These are phyloP conservation scores for Agaricus subrufescens DNA, from an alignment of 768 basidiomycete species.

Conservation along the genomic window DNA sequence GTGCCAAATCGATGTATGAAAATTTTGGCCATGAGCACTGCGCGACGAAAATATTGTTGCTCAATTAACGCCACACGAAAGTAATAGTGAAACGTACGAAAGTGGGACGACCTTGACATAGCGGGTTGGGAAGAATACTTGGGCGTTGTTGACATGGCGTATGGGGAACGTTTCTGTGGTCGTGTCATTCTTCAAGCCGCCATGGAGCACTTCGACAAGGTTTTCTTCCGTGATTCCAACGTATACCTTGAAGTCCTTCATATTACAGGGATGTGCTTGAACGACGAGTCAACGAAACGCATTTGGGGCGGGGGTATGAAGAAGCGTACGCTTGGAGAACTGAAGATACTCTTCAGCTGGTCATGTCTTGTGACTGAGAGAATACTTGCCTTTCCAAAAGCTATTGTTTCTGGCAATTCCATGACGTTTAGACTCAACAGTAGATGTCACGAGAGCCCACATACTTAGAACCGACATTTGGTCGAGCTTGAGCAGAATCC, in stretches of 20 bases:
- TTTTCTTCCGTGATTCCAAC: slow-evolving; percentile 60
- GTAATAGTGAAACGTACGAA: slow-evolving; percentile 42
- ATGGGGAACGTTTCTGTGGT: slow-evolving; percentile 61
- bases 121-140: slow-evolving; percentile 56
- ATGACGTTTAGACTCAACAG: slow-evolving; percentile 1
- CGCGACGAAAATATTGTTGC: not conserved
- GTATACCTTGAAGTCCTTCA: slow-evolving; percentile 77
- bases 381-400: slow-evolving; percentile 70
- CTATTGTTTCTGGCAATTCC: slow-evolving; percentile 53
- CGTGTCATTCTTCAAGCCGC: slow-evolving; percentile 61
- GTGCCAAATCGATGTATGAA: slow-evolving; percentile 80
- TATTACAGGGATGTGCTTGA: slow-evolving; percentile 79
- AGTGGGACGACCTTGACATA: slow-evolving; percentile 75
- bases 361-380: not conserved
- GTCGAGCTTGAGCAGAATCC: slow-evolving; percentile 66
- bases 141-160: slow-evolving; percentile 49
- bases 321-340: slow-evolving; percentile 37
- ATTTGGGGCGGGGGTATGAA: not conserved
- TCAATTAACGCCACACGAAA: not conserved
- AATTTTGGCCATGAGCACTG: slow-evolving; percentile 69
- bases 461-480: slow-evolving; percentile 59
- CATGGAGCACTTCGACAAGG: slow-evolving; percentile 63
- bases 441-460: slow-evolving; percentile 23
- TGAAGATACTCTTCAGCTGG: slow-evolving; percentile 18
- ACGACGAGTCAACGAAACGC: slow-evolving; percentile 5